Evolutionary conservation across 139 green algal species (phyloP).

Genomic region (Tetratostichococcus sp.): DNA sequence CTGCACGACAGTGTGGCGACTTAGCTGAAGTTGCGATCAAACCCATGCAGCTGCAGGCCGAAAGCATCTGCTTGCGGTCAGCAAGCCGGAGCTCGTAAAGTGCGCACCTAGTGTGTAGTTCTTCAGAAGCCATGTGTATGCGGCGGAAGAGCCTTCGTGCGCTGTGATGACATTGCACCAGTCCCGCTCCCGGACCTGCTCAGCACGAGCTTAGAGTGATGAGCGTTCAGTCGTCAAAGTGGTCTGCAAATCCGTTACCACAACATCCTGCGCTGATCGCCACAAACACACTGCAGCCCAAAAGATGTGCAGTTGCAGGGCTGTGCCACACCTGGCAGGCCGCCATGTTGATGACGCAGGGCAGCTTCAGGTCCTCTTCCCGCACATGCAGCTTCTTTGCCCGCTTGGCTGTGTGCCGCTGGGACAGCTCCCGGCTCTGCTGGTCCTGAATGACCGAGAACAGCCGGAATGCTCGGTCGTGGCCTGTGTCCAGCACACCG

Average conservation of each 20-base stretch:
- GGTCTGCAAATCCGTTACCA: too few relatives aligned
- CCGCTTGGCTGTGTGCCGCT: conserved; percentile 59
- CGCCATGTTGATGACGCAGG: conserved; percentile 59
- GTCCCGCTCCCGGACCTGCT: conserved; percentile 86
- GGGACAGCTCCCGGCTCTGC: conserved; percentile 89
- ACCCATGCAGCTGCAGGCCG: too few relatives aligned
- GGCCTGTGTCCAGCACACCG: conserved; percentile 37
- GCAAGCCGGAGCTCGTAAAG: too few relatives aligned
- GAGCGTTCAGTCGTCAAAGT: too few relatives aligned
- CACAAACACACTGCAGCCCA: not conserved
- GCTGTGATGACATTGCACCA: conserved; percentile 94
- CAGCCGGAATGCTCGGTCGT: conserved; percentile 86
- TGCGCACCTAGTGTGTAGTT: conserved; percentile 60
- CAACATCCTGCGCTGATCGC: too few relatives aligned
- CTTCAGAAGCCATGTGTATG: conserved; percentile 90
- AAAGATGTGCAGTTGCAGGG: not conserved
- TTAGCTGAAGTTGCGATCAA: not conserved
- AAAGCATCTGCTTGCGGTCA: too few relatives aligned
- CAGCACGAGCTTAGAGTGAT: conserved; percentile 1
- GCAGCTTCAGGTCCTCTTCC: conserved; percentile 84
- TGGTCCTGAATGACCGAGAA: conserved; percentile 90
- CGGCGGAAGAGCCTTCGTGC: conserved; percentile 76
- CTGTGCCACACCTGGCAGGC: conserved; percentile 47
- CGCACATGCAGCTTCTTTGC: conserved; percentile 72
- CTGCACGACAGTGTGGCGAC: too few relatives aligned